Conservation (phyloP, 169 alveolate species). For the Ichthyophthirius multifiliis region DNA sequence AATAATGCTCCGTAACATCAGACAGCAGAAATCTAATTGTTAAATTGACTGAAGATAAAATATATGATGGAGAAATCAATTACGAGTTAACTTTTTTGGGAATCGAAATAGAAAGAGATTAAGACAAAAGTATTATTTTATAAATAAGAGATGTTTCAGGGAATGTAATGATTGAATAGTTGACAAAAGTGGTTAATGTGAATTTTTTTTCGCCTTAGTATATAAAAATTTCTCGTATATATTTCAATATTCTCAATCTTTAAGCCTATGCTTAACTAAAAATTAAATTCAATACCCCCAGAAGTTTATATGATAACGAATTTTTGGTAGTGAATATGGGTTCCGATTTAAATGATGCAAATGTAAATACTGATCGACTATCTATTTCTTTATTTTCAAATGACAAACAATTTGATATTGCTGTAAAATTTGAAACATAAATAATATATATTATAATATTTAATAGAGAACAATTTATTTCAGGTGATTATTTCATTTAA, state of each 20-base stretch:
- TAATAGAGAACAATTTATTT: background rate
- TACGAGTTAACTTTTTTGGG: background rate
- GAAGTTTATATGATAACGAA: background rate
- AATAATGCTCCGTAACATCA: background rate
- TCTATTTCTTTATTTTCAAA: background rate
- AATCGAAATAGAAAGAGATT: background rate
- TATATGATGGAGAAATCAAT: background rate
- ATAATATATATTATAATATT: background rate
- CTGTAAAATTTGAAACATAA: background rate
- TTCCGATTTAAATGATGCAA: conserved; percentile 1
- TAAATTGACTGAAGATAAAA: background rate
- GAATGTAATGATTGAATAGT: background rate
- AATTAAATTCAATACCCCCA: background rate
- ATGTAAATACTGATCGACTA: conserved; percentile 13
- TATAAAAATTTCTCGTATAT: background rate
- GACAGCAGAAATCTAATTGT: background rate
- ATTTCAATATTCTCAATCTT: background rate
- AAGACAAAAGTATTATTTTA: background rate
- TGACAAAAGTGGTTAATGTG: background rate
- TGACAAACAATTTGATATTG: background rate
- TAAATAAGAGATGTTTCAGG: background rate
- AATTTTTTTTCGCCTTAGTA: background rate
- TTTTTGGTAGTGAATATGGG: background rate
- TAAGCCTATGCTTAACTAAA: background rate
- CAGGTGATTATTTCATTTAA: background rate